A percentile compares a stretch with the other conserved stretches of the same genome.
phyloP scores from a whole-genome alignment of 495 filamentous ascomycete species.

The Cercophora scortea region DNA sequence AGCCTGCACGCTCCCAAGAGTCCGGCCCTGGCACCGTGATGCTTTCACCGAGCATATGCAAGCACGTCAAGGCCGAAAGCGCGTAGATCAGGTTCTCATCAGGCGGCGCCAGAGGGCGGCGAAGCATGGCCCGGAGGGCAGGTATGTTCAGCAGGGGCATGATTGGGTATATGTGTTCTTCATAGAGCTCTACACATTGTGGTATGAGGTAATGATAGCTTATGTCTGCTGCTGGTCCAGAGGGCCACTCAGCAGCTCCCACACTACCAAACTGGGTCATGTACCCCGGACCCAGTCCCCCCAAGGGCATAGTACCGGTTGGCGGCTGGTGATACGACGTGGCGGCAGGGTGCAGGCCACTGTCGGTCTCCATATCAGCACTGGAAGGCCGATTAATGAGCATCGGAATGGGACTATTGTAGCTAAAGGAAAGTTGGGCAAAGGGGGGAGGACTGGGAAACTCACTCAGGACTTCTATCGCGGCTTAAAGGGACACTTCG shows the following conservation, averaged over 20 bases:
- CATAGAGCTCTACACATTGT: slow-evolving; percentile 27
- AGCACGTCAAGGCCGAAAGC: slow-evolving; percentile 28
- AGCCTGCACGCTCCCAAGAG: slow-evolving; percentile 24
- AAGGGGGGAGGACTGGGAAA: neutral
- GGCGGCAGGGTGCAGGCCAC: neutral
- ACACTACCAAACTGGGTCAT: too few relatives aligned
- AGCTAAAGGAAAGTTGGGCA: neutral
- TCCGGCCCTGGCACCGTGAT: slow-evolving; percentile 14
- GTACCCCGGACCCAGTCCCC: too few relatives aligned
- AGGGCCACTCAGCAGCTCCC: neutral
- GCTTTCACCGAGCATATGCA: slow-evolving; percentile 27
- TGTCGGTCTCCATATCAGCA: slow-evolving; percentile 2
- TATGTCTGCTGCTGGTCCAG: slow-evolving; percentile 15
- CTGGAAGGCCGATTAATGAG: neutral
- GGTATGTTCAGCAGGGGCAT: slow-evolving; percentile 30
- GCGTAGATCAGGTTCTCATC: slow-evolving; percentile 27
- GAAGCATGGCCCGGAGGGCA: slow-evolving; percentile 15
- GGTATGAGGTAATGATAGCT: slow-evolving; percentile 24
- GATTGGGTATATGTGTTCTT: slow-evolving; percentile 30
- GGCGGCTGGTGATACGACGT: neutral
- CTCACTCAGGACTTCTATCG: slow-evolving; percentile 7
- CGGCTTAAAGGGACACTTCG: too few relatives aligned
- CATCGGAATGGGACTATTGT: too few relatives aligned
- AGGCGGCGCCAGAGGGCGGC: slow-evolving; percentile 11
- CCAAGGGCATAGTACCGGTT: too few relatives aligned